Conservation (phyloP, 225 moss, liverwort and hornwort species). For the Thuidium tamariscinum region DNA sequence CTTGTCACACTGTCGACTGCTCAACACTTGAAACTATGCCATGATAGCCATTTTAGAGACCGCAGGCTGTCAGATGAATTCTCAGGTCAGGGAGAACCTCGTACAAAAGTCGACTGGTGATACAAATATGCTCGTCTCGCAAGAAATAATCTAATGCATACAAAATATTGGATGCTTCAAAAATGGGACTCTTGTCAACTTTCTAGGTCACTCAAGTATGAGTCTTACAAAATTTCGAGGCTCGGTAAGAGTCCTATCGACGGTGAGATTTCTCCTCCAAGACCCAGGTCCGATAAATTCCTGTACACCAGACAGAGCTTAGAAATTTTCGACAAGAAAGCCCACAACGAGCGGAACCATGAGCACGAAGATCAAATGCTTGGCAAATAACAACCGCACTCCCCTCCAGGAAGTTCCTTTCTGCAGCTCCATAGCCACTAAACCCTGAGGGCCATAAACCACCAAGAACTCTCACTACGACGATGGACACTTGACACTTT, state of each 20-base stretch:
- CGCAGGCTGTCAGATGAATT: not conserved
- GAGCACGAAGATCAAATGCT: not conserved
- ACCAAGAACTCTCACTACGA: not conserved
- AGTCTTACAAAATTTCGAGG: conserved; percentile 28
- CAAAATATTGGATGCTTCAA: not conserved
- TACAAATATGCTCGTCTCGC: not conserved
- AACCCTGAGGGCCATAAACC: not conserved
- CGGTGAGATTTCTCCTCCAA: conserved; percentile 44
- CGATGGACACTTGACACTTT: not conserved
- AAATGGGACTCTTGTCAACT: not conserved
- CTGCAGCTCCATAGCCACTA: not conserved
- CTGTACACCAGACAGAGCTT: not conserved
- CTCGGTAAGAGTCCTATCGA: conserved; percentile 33
- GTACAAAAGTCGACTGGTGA: not conserved
- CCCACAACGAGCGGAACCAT: not conserved
- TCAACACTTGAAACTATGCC: not conserved
- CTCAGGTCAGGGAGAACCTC: not conserved
- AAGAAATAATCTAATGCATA: not conserved
- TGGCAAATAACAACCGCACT: not conserved
- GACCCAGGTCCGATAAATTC: conserved; percentile 35
- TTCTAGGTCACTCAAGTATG: not conserved
- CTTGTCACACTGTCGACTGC: not conserved
- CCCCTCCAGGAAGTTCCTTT: not conserved
- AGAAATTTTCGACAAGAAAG: not conserved
- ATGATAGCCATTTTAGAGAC: not conserved